Evolutionary conservation across 2,329 filamentous ascomycete genomes (phyloP), one percentile per base, ranked within the genome.

Genomic region (Botrytis medusae): DNA sequence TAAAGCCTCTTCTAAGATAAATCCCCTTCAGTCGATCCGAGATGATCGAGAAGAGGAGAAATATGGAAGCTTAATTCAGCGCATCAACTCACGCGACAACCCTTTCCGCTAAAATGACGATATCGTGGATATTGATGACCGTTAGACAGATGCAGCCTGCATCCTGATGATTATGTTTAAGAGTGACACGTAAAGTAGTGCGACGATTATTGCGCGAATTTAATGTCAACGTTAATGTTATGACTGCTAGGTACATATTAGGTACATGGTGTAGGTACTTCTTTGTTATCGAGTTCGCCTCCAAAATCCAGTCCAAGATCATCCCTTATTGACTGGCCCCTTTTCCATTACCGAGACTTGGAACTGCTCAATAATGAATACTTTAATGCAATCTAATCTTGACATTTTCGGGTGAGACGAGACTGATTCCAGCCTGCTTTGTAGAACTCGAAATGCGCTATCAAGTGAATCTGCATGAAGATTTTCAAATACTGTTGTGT

Each of bases 51-150:
- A 61, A n/a, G 42, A 40, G n/a, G 42, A 71, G 16, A 25, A 22
- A 16, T 10, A 9, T 25, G 42, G 29, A 57, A 48, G 42, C 69
- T 71, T 71, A 29, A 37, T 40, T 64, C 46, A 40, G 59, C 60
- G 18, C 42, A 71, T 37, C 6, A 9, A 51, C 59, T 48, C 69
- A 71, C 69, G 44, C 54, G 69, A 71, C 69, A 71, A 44, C 44
- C 40, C 48, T 71, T 71, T 7, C 12, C 6, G 20, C 18, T 12
- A 29, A 63, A 29, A 71, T 71, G 69, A 63, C 69, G 32, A 29
- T 57, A 57, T 68, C 48, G 2, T 68, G 25, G 18, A 32, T 40
- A 9, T 68, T 42, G 9, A 18, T 29, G 8, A 32, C 25, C n/a
- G 32, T n/a, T 67, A 20, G 14, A 51, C 25, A 18, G 37, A 37